Base-by-base conservation (phyloP, 192 early-diverging fungal species). In the Coemansia sp. region DNA sequence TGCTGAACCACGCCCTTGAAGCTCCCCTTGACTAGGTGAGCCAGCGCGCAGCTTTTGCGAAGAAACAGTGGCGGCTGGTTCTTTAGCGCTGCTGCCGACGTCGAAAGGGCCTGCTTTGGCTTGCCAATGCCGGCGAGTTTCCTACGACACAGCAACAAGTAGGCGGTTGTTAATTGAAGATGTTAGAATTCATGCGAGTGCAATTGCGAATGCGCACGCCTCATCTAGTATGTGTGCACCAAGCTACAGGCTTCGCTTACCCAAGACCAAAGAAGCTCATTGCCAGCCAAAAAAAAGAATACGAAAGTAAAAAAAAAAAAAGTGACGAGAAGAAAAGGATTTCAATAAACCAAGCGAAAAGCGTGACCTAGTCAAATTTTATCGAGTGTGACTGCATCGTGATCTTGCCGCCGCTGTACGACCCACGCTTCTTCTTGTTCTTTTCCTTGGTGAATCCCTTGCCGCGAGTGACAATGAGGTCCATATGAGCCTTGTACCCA, bases 361-460 rank as follows among this genome's bases (percentile, higher is more conserved):
- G 4, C 59, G 4, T 27, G 19, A 19, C 53, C n/a, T 64, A 78
- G 27, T 65, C 65, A 37, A 98, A 96, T 75, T 98, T 98, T 83
- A 95, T 93, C 6, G 92, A 95, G 74, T 94, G 89, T 24, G 91
- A 92, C 36, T 78, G 83, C 58, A 91, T 88, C 63, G 92, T 90
- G 62, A 98, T 98, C 57, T 84, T 73, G 22, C 97, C 97, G 31
- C 97, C 97, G 60, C 91, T 88, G 86, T 98, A 98, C 41, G 91
- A 90, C 24, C 95, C 95, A 54, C 93, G 85, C 88, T 97, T 97
- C 85, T 98, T 98, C 86, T 98, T 98, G 64, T 93, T 94, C 88
- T 99, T 99, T 68, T 97, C 95, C 12, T 90, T 90, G 39, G 93
- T 88, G 86, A 99, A 99, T 25, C 89, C 88, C 81, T 95, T 94